A percentile compares a stretch with the other conserved stretches of the same genome.
phyloP scores from a whole-genome alignment of 164 flowering plant genomes.

The Tinospora cordifolia region DNA sequence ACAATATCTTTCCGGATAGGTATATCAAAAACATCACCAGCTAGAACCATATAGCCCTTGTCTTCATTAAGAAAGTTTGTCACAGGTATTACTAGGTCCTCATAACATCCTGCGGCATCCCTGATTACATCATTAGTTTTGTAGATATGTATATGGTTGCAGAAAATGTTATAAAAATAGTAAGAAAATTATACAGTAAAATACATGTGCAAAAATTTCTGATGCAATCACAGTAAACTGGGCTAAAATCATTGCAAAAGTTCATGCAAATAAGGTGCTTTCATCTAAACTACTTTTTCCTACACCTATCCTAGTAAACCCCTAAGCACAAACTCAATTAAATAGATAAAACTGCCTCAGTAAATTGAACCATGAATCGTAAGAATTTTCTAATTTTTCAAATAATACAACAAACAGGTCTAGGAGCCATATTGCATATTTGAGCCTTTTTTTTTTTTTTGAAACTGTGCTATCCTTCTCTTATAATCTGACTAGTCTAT shows the following conservation, averaged over 20 bases:
- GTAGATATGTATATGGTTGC: background rate
- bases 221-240: background rate
- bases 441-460: too few relatives aligned
- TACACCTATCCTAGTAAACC: too few relatives aligned
- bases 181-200: background rate
- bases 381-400: too few relatives aligned
- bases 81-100: slow-evolving; percentile 78
- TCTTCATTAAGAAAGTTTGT: slow-evolving; percentile 83
- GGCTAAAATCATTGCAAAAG: background rate
- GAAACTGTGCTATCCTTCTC: too few relatives aligned
- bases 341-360: too few relatives aligned
- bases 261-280: background rate
- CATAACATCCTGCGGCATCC: slow-evolving; percentile 44
- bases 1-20: slow-evolving; percentile 91
- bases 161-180: too few relatives aligned
- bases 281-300: background rate
- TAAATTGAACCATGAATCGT: too few relatives aligned
- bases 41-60: slow-evolving; percentile 75
- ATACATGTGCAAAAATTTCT: background rate
- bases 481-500: too few relatives aligned
- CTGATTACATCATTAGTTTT: background rate
- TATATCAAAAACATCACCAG: slow-evolving; percentile 95
- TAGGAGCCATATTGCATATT: too few relatives aligned
- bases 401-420: too few relatives aligned
- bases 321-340: too few relatives aligned